phyloP scores from a whole-genome alignment of 371 early-diverging fungal genomes.

The Mortierella sp. region DNA sequence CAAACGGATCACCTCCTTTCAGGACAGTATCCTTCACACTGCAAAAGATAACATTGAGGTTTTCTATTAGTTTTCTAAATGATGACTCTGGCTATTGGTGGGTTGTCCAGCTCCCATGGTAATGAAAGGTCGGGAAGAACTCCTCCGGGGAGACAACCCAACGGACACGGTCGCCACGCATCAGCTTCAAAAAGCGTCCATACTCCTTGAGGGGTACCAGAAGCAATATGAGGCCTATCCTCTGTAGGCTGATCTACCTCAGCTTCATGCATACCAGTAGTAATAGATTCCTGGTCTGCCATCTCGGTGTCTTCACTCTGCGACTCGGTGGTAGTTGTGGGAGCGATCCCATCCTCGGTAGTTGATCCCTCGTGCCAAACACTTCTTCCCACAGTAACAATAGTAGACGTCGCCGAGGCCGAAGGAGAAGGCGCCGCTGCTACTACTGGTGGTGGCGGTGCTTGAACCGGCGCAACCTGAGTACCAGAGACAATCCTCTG shows the following conservation, averaged over 20 bases:
- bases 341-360: not conserved
- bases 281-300: not conserved
- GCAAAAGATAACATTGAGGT: no score
- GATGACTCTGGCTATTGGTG: constrained; percentile 35
- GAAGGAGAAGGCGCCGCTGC: constrained; percentile 19
- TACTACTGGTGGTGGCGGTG: not conserved
- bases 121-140: constrained; percentile 45
- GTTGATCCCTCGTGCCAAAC: constrained; percentile 20
- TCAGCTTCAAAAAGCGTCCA: constrained; percentile 43
- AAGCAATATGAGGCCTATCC: not conserved
- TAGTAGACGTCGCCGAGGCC: not conserved
- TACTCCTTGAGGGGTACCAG: not conserved
- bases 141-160: constrained; percentile 51
- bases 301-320: constrained; percentile 14
- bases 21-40: no score
- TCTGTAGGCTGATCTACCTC: not conserved
- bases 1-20: not conserved
- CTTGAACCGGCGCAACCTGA: not conserved
- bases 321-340: not conserved
- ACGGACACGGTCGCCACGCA: constrained; percentile 45
- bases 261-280: not conserved
- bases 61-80: constrained; percentile 7
- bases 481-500: constrained; percentile 52
- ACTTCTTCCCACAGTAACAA: constrained; percentile 9
- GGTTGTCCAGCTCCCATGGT: constrained; percentile 45